Evolutionary conservation across 169 alveolate genomes (phyloP), one percentile per base, ranked within the genome.

Genomic region (Plasmodium gaboni): DNA sequence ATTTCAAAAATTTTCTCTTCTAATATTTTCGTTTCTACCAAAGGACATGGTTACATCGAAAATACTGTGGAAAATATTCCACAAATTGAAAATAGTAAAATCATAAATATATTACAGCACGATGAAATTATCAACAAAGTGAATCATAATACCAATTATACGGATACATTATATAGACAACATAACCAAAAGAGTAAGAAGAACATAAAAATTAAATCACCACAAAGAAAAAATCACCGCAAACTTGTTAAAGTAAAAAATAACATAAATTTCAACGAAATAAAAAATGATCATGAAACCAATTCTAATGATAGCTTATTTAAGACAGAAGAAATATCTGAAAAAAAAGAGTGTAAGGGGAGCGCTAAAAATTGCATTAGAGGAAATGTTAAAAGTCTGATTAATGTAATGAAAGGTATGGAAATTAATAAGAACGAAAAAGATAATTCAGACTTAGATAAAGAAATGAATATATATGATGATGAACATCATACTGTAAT

Each of bases 401-500:
- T 67, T 10, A 59, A 53, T 12, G 10, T 69, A 59, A 83, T 67
- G 91, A 83, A 57, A 50, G 85, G 15, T 24, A 59, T 73, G 13
- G 70, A 55, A 28, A 19, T 9, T 42, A 57, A 24, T 15, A 38
- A 57, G 17, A 73, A 57, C 6, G 71, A 28, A 57, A 59, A 57
- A 57, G 70, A 73, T 10, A 17, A 15, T 13, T 13, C 32, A 13
- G 32, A 12, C 1, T 59, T 3, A 10, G 22, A 2, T 17, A 10
- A 15, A 12, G 85, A 67, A 68, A 68, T 51, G 42, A 83, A 69
- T 69, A 9, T 83, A 24, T 83, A 83, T 73, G 55, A 46, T 53
- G 91, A 83, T 57, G 67, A 69, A 46, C 89, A 78, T 19, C 78
- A 78, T 50, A 78, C 89, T 15, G 89, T 78, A 24, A 70, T 78